A percentile compares a stretch with the other conserved stretches of the same genome.
phyloP scores from a whole-genome alignment of 2,329 filamentous ascomycete genomes.

The Teratosphaeria zuluensis region DNA sequence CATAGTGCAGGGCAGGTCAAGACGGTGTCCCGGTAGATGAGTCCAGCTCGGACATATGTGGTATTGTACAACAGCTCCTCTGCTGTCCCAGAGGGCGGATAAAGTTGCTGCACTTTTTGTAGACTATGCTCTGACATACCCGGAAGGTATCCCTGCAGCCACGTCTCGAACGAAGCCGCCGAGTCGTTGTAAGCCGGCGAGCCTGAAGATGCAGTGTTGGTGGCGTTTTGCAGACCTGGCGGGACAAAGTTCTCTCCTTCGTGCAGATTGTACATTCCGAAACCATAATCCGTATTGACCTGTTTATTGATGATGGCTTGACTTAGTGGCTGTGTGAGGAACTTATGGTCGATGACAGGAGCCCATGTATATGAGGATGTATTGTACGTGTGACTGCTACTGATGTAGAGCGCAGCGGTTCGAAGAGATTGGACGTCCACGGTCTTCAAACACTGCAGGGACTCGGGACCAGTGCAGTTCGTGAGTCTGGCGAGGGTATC shows the following conservation, averaged over 20 bases:
- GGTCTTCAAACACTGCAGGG: constrained; percentile 46
- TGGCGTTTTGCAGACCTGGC: constrained; percentile 32
- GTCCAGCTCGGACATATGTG: constrained; percentile 43
- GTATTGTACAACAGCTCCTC: constrained; percentile 46
- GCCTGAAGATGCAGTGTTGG: constrained; percentile 18
- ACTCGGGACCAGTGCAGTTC: constrained; percentile 39
- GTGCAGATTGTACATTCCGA: constrained; percentile 52
- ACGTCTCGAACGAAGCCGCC: constrained; percentile 39
- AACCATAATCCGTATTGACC: constrained; percentile 39
- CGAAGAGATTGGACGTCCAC: constrained; percentile 45
- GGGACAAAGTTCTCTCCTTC: constrained; percentile 56
- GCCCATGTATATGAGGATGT: constrained; percentile 51
- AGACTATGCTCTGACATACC: constrained; percentile 33
- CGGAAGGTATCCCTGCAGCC: constrained; percentile 48
- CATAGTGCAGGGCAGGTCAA: constrained; percentile 53
- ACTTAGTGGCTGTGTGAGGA: constrained; percentile 42
- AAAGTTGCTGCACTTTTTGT: constrained; percentile 32
- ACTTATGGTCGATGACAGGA: constrained; percentile 49
- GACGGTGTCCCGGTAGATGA: constrained; percentile 50
- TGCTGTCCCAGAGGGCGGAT: constrained; percentile 39
- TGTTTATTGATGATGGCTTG: constrained; percentile 28
- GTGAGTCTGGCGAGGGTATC: constrained; percentile 36
- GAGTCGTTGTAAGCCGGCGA: constrained; percentile 40
- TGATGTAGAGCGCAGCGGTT: constrained; percentile 40
- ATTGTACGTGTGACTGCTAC: constrained; percentile 42